Conservation (phyloP, 2,329 filamentous ascomycete genomes). For the Immersiporthe knoxdaviesiana region DNA sequence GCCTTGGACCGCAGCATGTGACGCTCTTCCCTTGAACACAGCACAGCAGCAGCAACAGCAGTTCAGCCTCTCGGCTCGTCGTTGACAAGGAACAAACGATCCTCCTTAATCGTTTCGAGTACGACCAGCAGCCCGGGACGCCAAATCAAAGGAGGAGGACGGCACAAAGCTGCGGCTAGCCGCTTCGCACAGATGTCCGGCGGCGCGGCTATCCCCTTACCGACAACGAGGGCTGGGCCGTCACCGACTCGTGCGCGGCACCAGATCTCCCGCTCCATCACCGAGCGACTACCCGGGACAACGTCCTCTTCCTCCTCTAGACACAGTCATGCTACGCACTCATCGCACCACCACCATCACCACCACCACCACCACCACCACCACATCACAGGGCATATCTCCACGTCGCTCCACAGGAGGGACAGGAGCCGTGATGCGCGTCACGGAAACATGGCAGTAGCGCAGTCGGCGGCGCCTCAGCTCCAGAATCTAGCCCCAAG, state of each 20-base stretch:
- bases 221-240: constrained; percentile 33
- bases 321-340: constrained; percentile 40
- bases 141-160: neutral
- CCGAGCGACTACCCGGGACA: constrained; percentile 53
- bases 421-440: constrained; percentile 39
- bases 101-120: neutral
- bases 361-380: constrained; percentile 32
- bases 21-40: neutral
- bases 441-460: constrained; percentile 36
- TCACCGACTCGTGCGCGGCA: constrained; percentile 49
- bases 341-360: constrained; percentile 37
- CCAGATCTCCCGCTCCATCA: constrained; percentile 59
- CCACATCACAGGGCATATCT: constrained; percentile 35
- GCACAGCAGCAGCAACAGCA: too few species aligned
- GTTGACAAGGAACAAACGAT: neutral
- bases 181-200: constrained; percentile 23
- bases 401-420: constrained; percentile 40
- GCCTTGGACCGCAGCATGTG: constrained; percentile 8
- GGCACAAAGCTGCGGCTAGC: constrained; percentile 1
- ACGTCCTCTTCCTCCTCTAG: constrained; percentile 34
- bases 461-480: constrained; percentile 32
- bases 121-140: neutral
- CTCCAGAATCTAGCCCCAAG: constrained; percentile 36
- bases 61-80: neutral
- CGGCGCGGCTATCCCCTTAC: constrained; percentile 17